These are phyloP conservation scores for Herpomyces periplanetae DNA, from an alignment of 2,329 filamentous ascomycete species.

Conservation along the genomic window DNA sequence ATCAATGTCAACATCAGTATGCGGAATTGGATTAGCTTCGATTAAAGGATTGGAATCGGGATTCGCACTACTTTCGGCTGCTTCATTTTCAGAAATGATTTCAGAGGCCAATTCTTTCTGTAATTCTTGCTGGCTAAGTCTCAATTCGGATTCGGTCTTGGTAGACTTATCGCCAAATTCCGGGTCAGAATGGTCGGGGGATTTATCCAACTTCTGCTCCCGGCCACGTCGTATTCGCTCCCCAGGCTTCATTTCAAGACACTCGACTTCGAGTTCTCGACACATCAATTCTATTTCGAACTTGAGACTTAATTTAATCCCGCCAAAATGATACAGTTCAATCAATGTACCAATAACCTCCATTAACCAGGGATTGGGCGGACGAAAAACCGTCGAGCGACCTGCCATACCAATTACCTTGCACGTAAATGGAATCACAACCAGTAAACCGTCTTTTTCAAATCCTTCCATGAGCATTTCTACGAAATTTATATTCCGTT, in stretches of 20 bases:
- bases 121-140: no score
- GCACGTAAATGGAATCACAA: conserved; percentile 90
- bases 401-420: conserved; percentile 61
- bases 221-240: conserved; percentile 41
- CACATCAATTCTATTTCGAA: conserved; percentile 96
- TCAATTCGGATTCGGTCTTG: no score
- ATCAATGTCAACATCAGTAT: no score
- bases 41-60: no score
- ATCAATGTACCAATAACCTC: conserved; percentile 67
- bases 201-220: no score
- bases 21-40: no score
- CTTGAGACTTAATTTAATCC: conserved; percentile 80
- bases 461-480: conserved; percentile 73
- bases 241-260: conserved; percentile 60
- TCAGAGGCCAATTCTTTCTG: no score
- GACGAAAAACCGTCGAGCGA: conserved; percentile 52
- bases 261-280: conserved; percentile 60
- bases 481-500: conserved; percentile 88
- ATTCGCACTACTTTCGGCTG: no score
- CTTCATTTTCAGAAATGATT: no score
- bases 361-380: conserved; percentile 91
- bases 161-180: no score
- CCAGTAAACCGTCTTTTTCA: conserved; percentile 54
- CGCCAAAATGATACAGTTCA: conserved; percentile 67
- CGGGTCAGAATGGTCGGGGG: no score